Evolutionary conservation across 495 filamentous ascomycete species (phyloP).

Genomic region (Xylaria cubensis): DNA sequence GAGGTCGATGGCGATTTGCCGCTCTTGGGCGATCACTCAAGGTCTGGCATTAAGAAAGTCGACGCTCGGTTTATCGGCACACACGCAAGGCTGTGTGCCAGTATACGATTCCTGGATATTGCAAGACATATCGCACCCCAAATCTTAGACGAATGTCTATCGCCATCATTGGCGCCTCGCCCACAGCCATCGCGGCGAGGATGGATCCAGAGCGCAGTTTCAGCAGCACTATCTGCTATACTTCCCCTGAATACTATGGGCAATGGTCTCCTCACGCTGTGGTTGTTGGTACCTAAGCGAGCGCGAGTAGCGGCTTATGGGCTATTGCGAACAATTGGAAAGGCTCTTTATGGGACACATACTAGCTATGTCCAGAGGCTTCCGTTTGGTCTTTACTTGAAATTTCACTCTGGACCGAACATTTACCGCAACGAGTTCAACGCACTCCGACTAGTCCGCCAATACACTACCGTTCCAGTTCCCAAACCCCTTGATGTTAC

Average conservation of each 20-base stretch:
- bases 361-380: constrained; percentile 34
- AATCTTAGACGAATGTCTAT: constrained; percentile 11
- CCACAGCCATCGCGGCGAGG: background rate
- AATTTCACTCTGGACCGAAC: constrained; percentile 30
- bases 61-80: constrained; percentile 38
- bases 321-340: constrained; percentile 33
- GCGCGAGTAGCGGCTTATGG: constrained; percentile 34
- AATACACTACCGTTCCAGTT: constrained; percentile 38
- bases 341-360: constrained; percentile 31
- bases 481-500: constrained; percentile 26
- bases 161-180: background rate
- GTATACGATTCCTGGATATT: constrained; percentile 36
- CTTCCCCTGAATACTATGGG: background rate
- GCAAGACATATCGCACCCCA: constrained; percentile 27
- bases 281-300: constrained; percentile 31
- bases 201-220: constrained; percentile 2
- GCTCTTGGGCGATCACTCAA: constrained; percentile 40
- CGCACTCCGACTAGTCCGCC: constrained; percentile 37
- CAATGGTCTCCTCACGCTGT: constrained; percentile 28
- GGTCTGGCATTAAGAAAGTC: constrained; percentile 30
- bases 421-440: constrained; percentile 38
- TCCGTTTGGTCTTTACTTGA: constrained; percentile 46
- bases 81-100: constrained; percentile 36
- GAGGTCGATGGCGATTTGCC: constrained; percentile 34
- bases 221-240: background rate